A percentile compares a stretch with the other conserved stretches of the same genome.
phyloP scores from a whole-genome alignment of 257 asterid species.

The Fraxinus excelsior region DNA sequence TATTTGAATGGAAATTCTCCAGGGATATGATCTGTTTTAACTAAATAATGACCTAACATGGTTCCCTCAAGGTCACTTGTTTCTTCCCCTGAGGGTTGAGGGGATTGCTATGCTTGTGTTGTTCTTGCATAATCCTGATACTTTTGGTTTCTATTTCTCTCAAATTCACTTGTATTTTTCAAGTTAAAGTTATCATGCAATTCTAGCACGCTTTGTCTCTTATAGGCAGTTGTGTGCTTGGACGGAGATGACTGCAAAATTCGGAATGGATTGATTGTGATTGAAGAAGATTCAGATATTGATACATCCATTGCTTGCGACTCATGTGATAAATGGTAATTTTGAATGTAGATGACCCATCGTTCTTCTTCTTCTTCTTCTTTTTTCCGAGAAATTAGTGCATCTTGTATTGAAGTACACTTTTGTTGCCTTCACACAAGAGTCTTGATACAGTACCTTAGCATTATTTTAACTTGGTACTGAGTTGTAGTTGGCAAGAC shows the following conservation, averaged over 20 bases:
- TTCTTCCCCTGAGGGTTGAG: slow-evolving; percentile 9
- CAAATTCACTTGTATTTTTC: slow-evolving; percentile 1
- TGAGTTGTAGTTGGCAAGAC: neutral
- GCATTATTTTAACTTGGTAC: neutral
- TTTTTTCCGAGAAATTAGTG: neutral
- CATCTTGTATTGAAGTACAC: neutral
- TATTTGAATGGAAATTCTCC: slow-evolving; percentile 10
- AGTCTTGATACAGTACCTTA: slow-evolving; percentile 14
- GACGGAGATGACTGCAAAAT: slow-evolving; percentile 94
- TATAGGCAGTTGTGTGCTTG: slow-evolving; percentile 97
- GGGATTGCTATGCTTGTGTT: slow-evolving; percentile 13
- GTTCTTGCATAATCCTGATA: slow-evolving; percentile 9
- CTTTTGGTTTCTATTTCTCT: slow-evolving; percentile 7
- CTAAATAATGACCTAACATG: slow-evolving; percentile 19
- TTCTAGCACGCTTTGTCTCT: slow-evolving; percentile 41
- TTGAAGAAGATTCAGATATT: slow-evolving; percentile 72
- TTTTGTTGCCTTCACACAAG: slow-evolving; percentile 15
- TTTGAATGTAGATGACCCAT: neutral
- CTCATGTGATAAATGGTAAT: slow-evolving; percentile 91
- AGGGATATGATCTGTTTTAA: neutral
- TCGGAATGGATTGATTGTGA: slow-evolving; percentile 63
- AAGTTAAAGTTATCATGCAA: slow-evolving; percentile 29
- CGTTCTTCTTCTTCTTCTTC: too few species aligned
- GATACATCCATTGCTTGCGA: slow-evolving; percentile 99
- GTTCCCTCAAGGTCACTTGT: slow-evolving; percentile 16